Evolutionary conservation across 2,329 filamentous ascomycete species (phyloP).

Genomic region (Fusarium succisae): DNA sequence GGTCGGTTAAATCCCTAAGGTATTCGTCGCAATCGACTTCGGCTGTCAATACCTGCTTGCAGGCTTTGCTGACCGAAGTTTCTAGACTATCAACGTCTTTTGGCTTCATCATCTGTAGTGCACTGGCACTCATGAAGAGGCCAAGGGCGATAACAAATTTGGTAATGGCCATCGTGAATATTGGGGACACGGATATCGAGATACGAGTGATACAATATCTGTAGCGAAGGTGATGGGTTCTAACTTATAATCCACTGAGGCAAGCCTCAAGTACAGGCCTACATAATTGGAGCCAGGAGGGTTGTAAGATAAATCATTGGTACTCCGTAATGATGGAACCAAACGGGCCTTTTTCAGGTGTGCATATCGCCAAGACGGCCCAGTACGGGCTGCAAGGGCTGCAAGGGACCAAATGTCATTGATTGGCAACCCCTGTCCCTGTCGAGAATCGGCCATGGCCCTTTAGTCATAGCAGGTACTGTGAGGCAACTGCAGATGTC

Average conservation of each 20-base stretch:
- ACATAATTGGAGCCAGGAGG: no score
- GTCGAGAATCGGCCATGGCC: background rate
- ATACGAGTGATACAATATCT: background rate
- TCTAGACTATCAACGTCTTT: background rate
- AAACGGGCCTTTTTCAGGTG: background rate
- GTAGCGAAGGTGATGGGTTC: background rate
- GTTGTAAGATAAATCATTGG: background rate
- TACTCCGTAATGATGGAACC: background rate
- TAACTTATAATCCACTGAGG: background rate
- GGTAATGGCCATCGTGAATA: background rate
- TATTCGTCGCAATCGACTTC: background rate
- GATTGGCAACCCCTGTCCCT: background rate
- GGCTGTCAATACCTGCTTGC: background rate
- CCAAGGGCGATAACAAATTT: background rate
- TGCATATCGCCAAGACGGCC: background rate
- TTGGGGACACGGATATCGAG: background rate
- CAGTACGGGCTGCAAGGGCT: background rate
- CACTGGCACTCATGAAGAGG: background rate
- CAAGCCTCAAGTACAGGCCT: background rate
- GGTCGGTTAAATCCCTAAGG: background rate
- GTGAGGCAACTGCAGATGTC: no score
- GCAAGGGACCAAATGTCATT: background rate
- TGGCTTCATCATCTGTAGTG: background rate
- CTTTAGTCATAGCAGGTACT: no score
- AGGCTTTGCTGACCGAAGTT: background rate